A percentile compares a stretch with the other conserved stretches of the same genome.
These are phyloP conservation scores for Beauveria caledonica DNA, from an alignment of 2,329 filamentous ascomycete genomes.

Conservation along the genomic window DNA sequence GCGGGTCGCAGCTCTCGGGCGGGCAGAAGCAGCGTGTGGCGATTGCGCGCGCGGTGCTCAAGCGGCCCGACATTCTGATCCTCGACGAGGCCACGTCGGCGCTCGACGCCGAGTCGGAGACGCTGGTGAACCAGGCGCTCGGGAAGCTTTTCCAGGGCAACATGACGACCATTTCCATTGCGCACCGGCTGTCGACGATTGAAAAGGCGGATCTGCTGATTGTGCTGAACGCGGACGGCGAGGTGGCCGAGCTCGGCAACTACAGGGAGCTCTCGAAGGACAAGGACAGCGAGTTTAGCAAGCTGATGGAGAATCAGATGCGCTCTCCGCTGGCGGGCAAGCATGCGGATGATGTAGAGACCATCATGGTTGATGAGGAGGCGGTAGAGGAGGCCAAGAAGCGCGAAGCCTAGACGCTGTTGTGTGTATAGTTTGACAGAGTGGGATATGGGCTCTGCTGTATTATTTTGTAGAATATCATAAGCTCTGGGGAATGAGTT, in stretches of 20 bases:
- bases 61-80: conserved; percentile 93
- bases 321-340: not conserved
- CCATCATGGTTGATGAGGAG: not conserved
- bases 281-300: conserved; percentile 79
- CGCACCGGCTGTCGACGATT: conserved; percentile 90
- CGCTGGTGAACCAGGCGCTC: conserved; percentile 87
- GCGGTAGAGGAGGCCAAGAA: not conserved
- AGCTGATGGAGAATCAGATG: conserved; percentile 98
- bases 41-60: conserved; percentile 88
- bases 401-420: too few relatives aligned
- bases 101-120: conserved; percentile 95
- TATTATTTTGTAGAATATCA: too few relatives aligned
- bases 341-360: not conserved
- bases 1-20: conserved; percentile 88
- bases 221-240: conserved; percentile 77
- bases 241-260: conserved; percentile 81
- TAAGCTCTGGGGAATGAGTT: too few relatives aligned
- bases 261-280: conserved; percentile 69
- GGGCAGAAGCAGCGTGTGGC: conserved; percentile 98
- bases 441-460: too few relatives aligned
- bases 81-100: conserved; percentile 97
- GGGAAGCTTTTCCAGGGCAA: conserved; percentile 70
- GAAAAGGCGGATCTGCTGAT: conserved; percentile 93
- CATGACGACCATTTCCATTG: conserved; percentile 96
- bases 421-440: too few relatives aligned